A percentile compares a stretch with the other conserved stretches of the same genome.
phyloP scores from a whole-genome alignment of 257 asterid species.

The Forsythia suspensa region DNA sequence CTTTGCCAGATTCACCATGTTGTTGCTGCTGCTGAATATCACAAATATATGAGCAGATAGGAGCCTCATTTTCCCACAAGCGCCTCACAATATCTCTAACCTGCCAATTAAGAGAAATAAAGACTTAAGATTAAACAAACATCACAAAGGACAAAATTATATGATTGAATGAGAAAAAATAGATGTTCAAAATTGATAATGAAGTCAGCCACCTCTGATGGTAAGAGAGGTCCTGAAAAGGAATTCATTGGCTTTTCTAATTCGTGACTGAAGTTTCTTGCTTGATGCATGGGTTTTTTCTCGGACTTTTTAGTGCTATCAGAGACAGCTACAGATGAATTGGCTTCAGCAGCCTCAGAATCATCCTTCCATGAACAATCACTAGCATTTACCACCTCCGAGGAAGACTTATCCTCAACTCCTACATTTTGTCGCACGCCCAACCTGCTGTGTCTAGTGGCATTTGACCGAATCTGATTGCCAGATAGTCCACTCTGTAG shows the following conservation, averaged over 20 bases:
- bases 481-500: constrained; percentile 43
- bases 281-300: constrained; percentile 22
- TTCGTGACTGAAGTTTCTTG: constrained; percentile 28
- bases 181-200: not conserved
- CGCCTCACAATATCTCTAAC: constrained; percentile 63
- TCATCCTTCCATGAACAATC: constrained; percentile 46
- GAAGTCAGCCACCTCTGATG: constrained; percentile 65
- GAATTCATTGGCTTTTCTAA: constrained; percentile 24
- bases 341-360: constrained; percentile 45
- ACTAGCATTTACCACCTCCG: constrained; percentile 62
- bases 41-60: constrained; percentile 67
- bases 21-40: constrained; percentile 62
- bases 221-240: constrained; percentile 66
- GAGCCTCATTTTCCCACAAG: constrained; percentile 88
- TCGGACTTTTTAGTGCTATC: constrained; percentile 35
- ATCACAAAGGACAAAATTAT: constrained; percentile 9
- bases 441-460: constrained; percentile 38
- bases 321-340: constrained; percentile 35
- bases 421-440: constrained; percentile 38
- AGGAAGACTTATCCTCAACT: constrained; percentile 43
- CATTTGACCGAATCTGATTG: constrained; percentile 35
- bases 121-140: constrained; percentile 1
- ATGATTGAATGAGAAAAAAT: constrained; percentile 5
- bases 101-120: constrained; percentile 45
- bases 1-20: constrained; percentile 32